Percentiles rank a stretch among this genome's conserved stretches.
Evolutionary conservation across 1,139 yeast species (phyloP).

Genomic region (Blastobotrys petasosporus): DNA sequence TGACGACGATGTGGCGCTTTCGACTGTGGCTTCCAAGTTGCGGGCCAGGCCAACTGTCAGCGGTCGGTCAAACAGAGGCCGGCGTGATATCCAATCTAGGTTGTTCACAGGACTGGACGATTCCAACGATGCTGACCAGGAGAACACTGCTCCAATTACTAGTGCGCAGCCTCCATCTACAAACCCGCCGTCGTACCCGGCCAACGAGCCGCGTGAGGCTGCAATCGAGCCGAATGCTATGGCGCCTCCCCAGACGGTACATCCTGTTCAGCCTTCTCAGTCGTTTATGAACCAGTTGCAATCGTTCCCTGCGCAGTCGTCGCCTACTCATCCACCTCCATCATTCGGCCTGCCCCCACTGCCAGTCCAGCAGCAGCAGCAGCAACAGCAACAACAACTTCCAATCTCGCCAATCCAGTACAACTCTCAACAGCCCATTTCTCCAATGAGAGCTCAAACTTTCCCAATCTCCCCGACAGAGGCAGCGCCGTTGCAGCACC

Average conservation of each 20-base stretch:
- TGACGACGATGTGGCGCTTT: slow-evolving; percentile 30
- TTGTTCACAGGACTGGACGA: slow-evolving; percentile 47
- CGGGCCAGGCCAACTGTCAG: slow-evolving; percentile 29
- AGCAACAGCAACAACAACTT: not conserved
- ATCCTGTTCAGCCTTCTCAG: slow-evolving; percentile 8
- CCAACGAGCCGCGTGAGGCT: slow-evolving; percentile 10
- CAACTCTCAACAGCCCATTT: slow-evolving; percentile 1
- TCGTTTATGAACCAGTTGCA: slow-evolving; percentile 23
- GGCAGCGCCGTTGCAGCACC: slow-evolving; percentile 3
- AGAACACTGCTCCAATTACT: slow-evolving; percentile 9
- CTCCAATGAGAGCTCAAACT: too few relatives aligned
- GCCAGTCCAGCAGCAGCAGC: not conserved
- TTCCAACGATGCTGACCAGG: slow-evolving; percentile 31
- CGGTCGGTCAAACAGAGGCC: slow-evolving; percentile 30
- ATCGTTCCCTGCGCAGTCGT: slow-evolving; percentile 13
- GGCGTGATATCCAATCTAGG: slow-evolving; percentile 50
- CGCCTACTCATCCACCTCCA: not conserved
- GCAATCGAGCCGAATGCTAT: slow-evolving; percentile 3
- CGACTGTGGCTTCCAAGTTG: slow-evolving; percentile 30
- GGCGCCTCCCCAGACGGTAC: slow-evolving; percentile 1
- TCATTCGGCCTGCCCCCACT: not conserved
- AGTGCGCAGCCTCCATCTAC: not conserved
- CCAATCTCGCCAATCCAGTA: slow-evolving; percentile 4
- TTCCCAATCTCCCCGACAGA: not conserved
- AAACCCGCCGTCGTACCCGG: slow-evolving; percentile 1